These are phyloP conservation scores for Prototheca cutis DNA, from an alignment of 163 green algal genomes.

Conservation along the genomic window DNA sequence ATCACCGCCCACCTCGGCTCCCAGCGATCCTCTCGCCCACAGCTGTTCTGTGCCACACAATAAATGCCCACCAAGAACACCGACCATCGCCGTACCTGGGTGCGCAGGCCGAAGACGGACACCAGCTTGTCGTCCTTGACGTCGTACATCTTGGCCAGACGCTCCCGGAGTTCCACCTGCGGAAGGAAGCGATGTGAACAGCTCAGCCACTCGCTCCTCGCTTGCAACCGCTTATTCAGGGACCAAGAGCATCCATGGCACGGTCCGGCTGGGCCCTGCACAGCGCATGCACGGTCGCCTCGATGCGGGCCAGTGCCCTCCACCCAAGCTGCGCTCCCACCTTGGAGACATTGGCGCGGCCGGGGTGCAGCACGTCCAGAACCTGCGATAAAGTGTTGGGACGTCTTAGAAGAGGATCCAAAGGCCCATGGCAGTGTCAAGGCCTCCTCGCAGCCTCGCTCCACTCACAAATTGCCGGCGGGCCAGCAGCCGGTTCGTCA, in stretches of 20 bases:
- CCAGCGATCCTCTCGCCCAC: too few species aligned
- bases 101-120: constrained; percentile 95
- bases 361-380: constrained; percentile 95
- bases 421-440: neutral
- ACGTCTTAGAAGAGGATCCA: constrained; percentile 3
- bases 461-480: constrained; percentile 87
- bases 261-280: too few species aligned
- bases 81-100: constrained; percentile 75
- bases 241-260: too few species aligned
- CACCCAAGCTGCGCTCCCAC: constrained; percentile 46
- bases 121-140: constrained; percentile 77
- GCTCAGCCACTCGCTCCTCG: too few species aligned
- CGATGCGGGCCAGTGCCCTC: too few species aligned
- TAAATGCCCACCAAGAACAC: too few species aligned
- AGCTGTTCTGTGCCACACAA: too few species aligned
- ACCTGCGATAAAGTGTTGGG: constrained; percentile 56
- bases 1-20: too few species aligned
- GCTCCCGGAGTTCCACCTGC: constrained; percentile 90
- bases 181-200: neutral
- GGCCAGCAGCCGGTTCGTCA: constrained; percentile 91
- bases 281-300: too few species aligned
- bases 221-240: too few species aligned
- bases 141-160: constrained; percentile 93
- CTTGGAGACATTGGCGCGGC: constrained; percentile 92
- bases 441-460: too few species aligned